These are phyloP conservation scores for Nakazawaea peltata DNA, from an alignment of 805 yeast species.

Conservation along the genomic window DNA sequence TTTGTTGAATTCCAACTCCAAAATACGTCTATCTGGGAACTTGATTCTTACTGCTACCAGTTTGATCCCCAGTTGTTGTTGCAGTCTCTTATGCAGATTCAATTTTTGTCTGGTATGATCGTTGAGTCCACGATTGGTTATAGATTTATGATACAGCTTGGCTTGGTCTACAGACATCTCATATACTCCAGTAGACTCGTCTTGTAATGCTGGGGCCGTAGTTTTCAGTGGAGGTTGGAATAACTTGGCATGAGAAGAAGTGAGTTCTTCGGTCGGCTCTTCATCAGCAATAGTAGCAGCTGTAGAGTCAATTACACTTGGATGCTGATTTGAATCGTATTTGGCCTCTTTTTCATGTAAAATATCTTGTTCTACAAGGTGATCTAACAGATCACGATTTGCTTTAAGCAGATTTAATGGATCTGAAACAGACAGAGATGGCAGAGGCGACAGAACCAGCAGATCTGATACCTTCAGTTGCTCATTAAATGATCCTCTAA, in stretches of 20 bases:
- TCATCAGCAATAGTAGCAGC: background rate
- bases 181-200: slow-evolving; percentile 26
- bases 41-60: slow-evolving; percentile 39
- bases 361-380: slow-evolving; percentile 9
- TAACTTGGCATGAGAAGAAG: no score
- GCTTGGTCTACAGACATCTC: slow-evolving; percentile 48
- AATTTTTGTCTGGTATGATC: slow-evolving; percentile 7
- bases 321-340: no score
- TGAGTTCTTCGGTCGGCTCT: no score
- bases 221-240: no score
- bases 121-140: slow-evolving; percentile 21
- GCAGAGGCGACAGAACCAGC: background rate
- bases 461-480: background rate
- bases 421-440: no score
- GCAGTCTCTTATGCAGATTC: slow-evolving; percentile 12
- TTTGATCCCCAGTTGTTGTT: slow-evolving; percentile 16
- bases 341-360: slow-evolving; percentile 3
- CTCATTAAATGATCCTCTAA: slow-evolving; percentile 18
- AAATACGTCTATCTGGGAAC: slow-evolving; percentile 45
- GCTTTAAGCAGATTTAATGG: background rate
- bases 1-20: slow-evolving; percentile 6
- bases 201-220: slow-evolving; percentile 12
- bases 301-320: no score
- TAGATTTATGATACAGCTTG: slow-evolving; percentile 39
- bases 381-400: slow-evolving; percentile 5